Conservation (phyloP, 2,329 filamentous ascomycete species). For the Parafenestella ontariensis region DNA sequence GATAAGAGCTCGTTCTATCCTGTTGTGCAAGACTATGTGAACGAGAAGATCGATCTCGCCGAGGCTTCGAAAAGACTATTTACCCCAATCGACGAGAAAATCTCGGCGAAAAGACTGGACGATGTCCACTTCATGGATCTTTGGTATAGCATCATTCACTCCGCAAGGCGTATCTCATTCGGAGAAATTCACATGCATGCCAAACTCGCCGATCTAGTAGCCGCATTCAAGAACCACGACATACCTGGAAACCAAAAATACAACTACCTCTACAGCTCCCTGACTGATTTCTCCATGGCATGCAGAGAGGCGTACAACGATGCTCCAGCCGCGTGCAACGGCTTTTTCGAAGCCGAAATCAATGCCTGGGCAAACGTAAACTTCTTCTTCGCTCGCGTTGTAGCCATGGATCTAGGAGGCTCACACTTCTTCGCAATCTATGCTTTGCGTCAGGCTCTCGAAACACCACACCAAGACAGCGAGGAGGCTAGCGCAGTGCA, state of each 20-base stretch:
- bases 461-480: slow-evolving; percentile 25
- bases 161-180: slow-evolving; percentile 33
- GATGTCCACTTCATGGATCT: slow-evolving; percentile 32
- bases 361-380: slow-evolving; percentile 43
- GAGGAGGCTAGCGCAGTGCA: slow-evolving; percentile 21
- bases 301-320: slow-evolving; percentile 43
- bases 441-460: slow-evolving; percentile 38
- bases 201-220: slow-evolving; percentile 30
- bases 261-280: slow-evolving; percentile 24
- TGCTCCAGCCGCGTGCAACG: slow-evolving; percentile 20
- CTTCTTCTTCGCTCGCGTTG: slow-evolving; percentile 38
- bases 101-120: slow-evolving; percentile 22
- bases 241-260: slow-evolving; percentile 26
- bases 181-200: slow-evolving; percentile 14
- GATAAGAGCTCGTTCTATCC: slow-evolving; percentile 31
- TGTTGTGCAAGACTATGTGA: slow-evolving; percentile 32
- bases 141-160: slow-evolving; percentile 43
- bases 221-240: slow-evolving; percentile 33
- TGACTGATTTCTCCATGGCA: slow-evolving; percentile 33
- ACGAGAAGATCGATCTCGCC: slow-evolving; percentile 18
- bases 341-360: slow-evolving; percentile 29
- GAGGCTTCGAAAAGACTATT: slow-evolving; percentile 26
- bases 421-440: slow-evolving; percentile 38
- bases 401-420: slow-evolving; percentile 19
- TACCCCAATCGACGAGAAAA: slow-evolving; percentile 34